Evolutionary conservation across 2,329 filamentous ascomycete species (phyloP).

Genomic region (Huntiella savannae): DNA sequence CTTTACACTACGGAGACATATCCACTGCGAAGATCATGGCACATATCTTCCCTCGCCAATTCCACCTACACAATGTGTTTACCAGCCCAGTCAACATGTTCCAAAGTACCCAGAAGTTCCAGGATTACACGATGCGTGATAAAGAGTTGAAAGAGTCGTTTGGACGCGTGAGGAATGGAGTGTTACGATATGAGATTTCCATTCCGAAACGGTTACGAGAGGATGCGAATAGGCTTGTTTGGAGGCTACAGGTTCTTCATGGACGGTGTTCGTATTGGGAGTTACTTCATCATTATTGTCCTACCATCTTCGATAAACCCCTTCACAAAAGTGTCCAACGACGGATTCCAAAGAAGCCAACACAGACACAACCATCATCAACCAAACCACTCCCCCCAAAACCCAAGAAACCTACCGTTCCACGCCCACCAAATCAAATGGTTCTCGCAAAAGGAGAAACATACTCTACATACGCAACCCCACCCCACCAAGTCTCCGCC

Average conservation of each 20-base stretch:
- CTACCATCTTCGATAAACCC: conserved; percentile 17
- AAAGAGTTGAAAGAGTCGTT: conserved; percentile 43
- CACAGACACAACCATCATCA: neutral
- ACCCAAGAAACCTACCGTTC: neutral
- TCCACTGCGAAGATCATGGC: conserved; percentile 60
- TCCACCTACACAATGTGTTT: conserved; percentile 83
- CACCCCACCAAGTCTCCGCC: conserved; percentile 51
- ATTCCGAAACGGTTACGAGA: conserved; percentile 54
- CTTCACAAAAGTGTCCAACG: neutral
- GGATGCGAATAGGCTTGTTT: conserved; percentile 35
- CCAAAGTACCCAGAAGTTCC: conserved; percentile 54
- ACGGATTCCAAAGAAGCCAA: neutral
- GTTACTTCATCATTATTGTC: conserved; percentile 66
- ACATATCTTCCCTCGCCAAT: conserved; percentile 86
- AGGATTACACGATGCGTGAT: conserved; percentile 74
- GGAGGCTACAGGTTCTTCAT: conserved; percentile 52
- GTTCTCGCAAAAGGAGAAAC: conserved; percentile 15
- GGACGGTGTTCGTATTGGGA: conserved; percentile 59
- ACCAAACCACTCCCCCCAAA: neutral
- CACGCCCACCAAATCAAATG: neutral
- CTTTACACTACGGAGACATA: conserved; percentile 3
- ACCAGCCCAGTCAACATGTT: conserved; percentile 44
- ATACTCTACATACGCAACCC: conserved; percentile 50
- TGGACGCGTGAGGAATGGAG: conserved; percentile 9
- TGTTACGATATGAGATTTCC: conserved; percentile 15